Base-by-base conservation (phyloP, 140 eudicot genomes). In the Cichorium intybus region DNA sequence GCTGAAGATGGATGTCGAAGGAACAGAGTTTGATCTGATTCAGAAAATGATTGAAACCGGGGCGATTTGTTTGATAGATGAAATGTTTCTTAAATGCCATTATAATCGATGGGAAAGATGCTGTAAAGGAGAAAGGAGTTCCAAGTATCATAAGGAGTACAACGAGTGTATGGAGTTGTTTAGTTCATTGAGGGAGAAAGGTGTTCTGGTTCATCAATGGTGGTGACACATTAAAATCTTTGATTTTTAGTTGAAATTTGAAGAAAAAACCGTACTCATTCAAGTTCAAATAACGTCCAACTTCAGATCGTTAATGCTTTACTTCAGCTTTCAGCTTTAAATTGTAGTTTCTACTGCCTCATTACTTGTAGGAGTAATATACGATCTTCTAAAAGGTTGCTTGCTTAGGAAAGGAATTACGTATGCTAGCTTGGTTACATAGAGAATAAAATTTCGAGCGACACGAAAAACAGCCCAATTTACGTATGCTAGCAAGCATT, bases 141-240 rank as follows among this genome's bases (percentile, higher is more conserved):
- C 71, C 1, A 84, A 77, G 83, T 79, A 79, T 64, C 59, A 67
- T 18, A 82, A 58, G 29, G 76, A 69, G 37, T 85, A 77, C 74
- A 71, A 20, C 7, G 82, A 79, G 12, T 85, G 96, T 68, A 49
- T 80, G 73, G 77, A 85, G 31, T 46, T 88, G 86, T 78, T 73
- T 79, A 62, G 64, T 4, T 85, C 86, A 6, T 76, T 88, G 33
- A 78, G 95, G 41, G 71, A 78, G 69, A 80, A 57, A 28, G 90
- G 95, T 15, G 85, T 82, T 73, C 73, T 85, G 16, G 96, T 85
- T 66, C 94, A 88, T 70, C 96, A 88, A 60, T 77, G 87, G 89
- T 74, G 83, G 89, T 79, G 73, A 77, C 41, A 52, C 15, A 50
- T n/a, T n/a, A 0, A 17, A 26, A 35, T 24, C 12, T 66, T 50